Evolutionary conservation across 495 filamentous ascomycete species (phyloP).

Genomic region (Talaromyces adpressus): DNA sequence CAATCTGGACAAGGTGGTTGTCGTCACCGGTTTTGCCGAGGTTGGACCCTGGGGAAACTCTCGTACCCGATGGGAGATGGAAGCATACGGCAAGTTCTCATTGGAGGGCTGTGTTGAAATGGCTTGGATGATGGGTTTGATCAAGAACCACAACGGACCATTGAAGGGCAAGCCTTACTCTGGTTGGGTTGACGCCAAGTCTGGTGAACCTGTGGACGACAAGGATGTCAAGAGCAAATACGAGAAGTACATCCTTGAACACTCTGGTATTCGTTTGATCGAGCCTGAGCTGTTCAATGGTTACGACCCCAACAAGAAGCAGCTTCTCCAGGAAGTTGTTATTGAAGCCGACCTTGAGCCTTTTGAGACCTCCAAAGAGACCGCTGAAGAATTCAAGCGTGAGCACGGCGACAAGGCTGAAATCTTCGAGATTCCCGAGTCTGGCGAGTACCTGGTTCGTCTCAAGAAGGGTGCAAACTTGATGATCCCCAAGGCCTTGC

Average conservation of each 20-base stretch:
- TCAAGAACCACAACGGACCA: constrained; percentile 97
- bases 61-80: constrained; percentile 98
- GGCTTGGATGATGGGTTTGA: constrained; percentile 99
- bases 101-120: constrained; percentile 98
- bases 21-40: constrained; percentile 94
- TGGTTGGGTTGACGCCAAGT: constrained; percentile 94
- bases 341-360: constrained; percentile 95
- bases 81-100: constrained; percentile 92
- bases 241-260: constrained; percentile 92
- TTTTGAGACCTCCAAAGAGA: constrained; percentile 96
- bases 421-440: constrained; percentile 91
- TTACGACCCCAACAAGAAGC: constrained; percentile 97
- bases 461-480: constrained; percentile 91
- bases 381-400: constrained; percentile 92
- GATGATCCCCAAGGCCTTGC: constrained; percentile 91
- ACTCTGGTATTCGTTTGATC: constrained; percentile 95
- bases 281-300: constrained; percentile 96
- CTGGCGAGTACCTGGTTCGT: constrained; percentile 88
- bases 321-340: constrained; percentile 93
- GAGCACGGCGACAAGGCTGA: constrained; percentile 97
- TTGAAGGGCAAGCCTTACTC: constrained; percentile 96
- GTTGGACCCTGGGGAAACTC: constrained; percentile 98
- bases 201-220: constrained; percentile 91
- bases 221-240: constrained; percentile 97
- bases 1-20: constrained; percentile 93